Conservation (phyloP, 2,329 filamentous ascomycete species). For the Chaetothyriales sp. region DNA sequence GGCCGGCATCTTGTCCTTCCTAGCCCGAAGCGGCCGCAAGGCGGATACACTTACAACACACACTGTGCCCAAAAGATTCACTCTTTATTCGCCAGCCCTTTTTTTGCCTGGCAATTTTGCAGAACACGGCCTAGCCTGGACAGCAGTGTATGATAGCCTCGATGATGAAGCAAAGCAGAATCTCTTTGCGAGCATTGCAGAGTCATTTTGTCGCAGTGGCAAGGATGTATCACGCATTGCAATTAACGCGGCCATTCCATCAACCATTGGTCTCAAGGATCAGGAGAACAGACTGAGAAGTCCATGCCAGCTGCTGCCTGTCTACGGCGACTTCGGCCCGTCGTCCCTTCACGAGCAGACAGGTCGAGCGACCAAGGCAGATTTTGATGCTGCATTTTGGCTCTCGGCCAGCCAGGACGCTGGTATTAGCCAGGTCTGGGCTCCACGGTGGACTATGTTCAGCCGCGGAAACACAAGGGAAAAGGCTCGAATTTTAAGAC, state of each 20-base stretch:
- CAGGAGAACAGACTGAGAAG: conserved; percentile 60
- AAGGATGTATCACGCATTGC: conserved; percentile 42
- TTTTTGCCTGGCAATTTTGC: conserved; percentile 41
- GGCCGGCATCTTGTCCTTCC: conserved; percentile 21
- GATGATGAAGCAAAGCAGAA: conserved; percentile 19
- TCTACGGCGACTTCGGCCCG: conserved; percentile 64
- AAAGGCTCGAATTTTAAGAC: conserved; percentile 58
- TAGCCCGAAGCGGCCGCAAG: conserved; percentile 9
- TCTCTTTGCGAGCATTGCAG: conserved; percentile 31
- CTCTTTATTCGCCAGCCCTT: conserved; percentile 44
- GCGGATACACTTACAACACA: neutral
- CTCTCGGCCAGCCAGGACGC: conserved; percentile 61
- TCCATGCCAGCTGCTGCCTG: conserved; percentile 54
- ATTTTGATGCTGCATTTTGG: conserved; percentile 64
- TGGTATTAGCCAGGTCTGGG: conserved; percentile 72
- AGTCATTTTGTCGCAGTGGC: conserved; percentile 23
- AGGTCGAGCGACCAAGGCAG: conserved; percentile 25
- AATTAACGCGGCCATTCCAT: conserved; percentile 42
- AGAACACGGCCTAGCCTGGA: conserved; percentile 20
- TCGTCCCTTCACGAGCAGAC: conserved; percentile 2
- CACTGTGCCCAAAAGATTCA: conserved; percentile 34
- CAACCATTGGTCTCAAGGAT: neutral
- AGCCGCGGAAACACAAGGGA: conserved; percentile 80
- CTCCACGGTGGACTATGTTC: conserved; percentile 87
- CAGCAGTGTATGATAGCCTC: conserved; percentile 20